Conservation (phyloP, 176 grass and related monocot genomes). For the Triticum turgidum region DNA sequence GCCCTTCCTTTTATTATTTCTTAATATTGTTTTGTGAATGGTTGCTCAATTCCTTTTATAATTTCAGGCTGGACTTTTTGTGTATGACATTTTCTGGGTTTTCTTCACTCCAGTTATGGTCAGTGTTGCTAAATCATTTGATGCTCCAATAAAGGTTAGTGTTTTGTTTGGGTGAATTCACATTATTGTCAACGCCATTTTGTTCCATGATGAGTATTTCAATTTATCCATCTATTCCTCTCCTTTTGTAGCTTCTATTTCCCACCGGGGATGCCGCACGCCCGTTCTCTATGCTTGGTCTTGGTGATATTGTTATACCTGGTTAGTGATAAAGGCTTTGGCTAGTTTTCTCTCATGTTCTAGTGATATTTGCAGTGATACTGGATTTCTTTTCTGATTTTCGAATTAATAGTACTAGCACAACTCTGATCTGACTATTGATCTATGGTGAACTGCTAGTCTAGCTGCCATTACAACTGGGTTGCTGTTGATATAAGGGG, state of each 20-base stretch:
- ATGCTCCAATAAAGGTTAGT: slow-evolving; percentile 96
- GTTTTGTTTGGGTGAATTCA: background rate
- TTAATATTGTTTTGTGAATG: background rate
- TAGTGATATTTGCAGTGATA: background rate
- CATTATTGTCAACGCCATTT: background rate
- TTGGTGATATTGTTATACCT: slow-evolving; percentile 98
- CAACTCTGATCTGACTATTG: background rate
- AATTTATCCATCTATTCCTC: slow-evolving; percentile 17
- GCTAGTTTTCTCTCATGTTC: background rate
- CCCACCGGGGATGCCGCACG: slow-evolving; percentile 77
- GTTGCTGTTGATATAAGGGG: slow-evolving; percentile 1
- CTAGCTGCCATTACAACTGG: background rate
- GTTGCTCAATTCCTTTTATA: background rate
- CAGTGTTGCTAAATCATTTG: slow-evolving; percentile 99
- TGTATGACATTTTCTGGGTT: slow-evolving; percentile 99
- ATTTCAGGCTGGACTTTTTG: slow-evolving; percentile 74
- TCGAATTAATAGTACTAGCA: background rate
- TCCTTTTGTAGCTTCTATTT: slow-evolving; percentile 72
- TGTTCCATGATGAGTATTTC: background rate
- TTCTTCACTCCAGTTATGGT: slow-evolving; percentile 99
- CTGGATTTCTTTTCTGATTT: background rate
- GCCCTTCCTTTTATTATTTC: background rate
- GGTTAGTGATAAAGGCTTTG: slow-evolving; percentile 40
- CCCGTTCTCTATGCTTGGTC: slow-evolving; percentile 95
- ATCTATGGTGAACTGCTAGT: background rate